Evolutionary conservation across 1,139 yeast genomes (phyloP).

Genomic region (Yamadazyma dushanensis): DNA sequence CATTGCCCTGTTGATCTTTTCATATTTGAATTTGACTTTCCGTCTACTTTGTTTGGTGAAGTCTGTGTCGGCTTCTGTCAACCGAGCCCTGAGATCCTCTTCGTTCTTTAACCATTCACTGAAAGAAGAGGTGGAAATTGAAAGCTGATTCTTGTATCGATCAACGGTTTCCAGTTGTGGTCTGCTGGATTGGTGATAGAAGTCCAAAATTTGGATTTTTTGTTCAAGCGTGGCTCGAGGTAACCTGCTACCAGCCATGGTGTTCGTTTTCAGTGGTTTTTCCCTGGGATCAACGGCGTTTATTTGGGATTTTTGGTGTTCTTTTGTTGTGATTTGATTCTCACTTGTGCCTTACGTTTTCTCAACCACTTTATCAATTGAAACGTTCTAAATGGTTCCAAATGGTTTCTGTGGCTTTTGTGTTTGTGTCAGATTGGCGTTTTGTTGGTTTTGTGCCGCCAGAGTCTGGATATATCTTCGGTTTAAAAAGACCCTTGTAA

Average conservation of each 20-base stretch:
- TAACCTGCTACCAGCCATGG: constrained; percentile 22
- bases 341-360: no score
- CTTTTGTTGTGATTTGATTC: no score
- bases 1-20: constrained; percentile 59
- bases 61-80: constrained; percentile 34
- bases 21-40: constrained; percentile 55
- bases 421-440: no score
- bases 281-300: no score
- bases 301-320: no score
- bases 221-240: constrained; percentile 62
- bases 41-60: constrained; percentile 45
- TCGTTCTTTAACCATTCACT: constrained; percentile 63
- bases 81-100: constrained; percentile 45
- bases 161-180: constrained; percentile 63
- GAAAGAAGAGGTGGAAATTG: constrained; percentile 57
- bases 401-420: background rate
- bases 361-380: no score
- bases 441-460: no score
- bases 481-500: constrained; percentile 5
- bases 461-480: no score
- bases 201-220: constrained; percentile 55
- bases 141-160: constrained; percentile 44
- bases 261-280: no score
- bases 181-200: constrained; percentile 45
- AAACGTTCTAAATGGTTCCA: background rate